phyloP scores from a whole-genome alignment of 2,329 filamentous ascomycete genomes.

The Hypoxylon sp. region DNA sequence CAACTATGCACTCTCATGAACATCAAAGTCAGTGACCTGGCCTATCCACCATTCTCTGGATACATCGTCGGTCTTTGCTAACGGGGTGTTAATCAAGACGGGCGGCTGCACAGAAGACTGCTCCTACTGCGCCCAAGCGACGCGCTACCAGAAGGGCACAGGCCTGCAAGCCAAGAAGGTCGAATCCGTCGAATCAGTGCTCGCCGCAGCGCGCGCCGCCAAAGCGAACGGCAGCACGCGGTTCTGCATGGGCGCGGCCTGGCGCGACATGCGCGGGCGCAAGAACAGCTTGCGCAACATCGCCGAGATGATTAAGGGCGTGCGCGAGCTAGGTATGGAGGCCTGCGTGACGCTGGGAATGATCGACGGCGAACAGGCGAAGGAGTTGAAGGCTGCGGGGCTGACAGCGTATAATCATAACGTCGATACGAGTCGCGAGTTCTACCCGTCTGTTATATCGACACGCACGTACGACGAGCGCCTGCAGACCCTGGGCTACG shows the following conservation, averaged over 20 bases:
- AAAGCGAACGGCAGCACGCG: slow-evolving; percentile 88
- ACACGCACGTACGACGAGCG: slow-evolving; percentile 91
- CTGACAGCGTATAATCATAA: slow-evolving; percentile 97
- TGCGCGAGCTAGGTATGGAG: slow-evolving; percentile 88
- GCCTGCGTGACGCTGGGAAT: slow-evolving; percentile 94
- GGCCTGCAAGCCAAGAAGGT: slow-evolving; percentile 86
- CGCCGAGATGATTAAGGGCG: slow-evolving; percentile 86
- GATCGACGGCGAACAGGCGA: slow-evolving; percentile 86
- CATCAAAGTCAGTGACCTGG: slow-evolving; percentile 69
- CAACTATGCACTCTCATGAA: slow-evolving; percentile 97
- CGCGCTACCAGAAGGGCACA: slow-evolving; percentile 81
- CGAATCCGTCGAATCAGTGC: slow-evolving; percentile 83
- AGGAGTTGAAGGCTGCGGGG: slow-evolving; percentile 85
- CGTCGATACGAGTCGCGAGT: slow-evolving; percentile 89
- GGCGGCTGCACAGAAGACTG: slow-evolving; percentile 94
- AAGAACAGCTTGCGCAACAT: slow-evolving; percentile 88
- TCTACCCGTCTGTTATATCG: slow-evolving; percentile 88
- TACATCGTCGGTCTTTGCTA: not conserved
- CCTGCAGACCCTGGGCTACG: slow-evolving; percentile 82
- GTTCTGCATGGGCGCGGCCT: slow-evolving; percentile 96
- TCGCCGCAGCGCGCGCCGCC: slow-evolving; percentile 82
- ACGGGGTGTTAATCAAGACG: slow-evolving; percentile 65
- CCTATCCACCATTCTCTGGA: not conserved
- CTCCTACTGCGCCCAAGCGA: slow-evolving; percentile 92
- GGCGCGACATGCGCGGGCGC: slow-evolving; percentile 93